These are phyloP conservation scores for Thielaviopsis musarum DNA, from an alignment of 2,329 filamentous ascomycete species.

Conservation along the genomic window DNA sequence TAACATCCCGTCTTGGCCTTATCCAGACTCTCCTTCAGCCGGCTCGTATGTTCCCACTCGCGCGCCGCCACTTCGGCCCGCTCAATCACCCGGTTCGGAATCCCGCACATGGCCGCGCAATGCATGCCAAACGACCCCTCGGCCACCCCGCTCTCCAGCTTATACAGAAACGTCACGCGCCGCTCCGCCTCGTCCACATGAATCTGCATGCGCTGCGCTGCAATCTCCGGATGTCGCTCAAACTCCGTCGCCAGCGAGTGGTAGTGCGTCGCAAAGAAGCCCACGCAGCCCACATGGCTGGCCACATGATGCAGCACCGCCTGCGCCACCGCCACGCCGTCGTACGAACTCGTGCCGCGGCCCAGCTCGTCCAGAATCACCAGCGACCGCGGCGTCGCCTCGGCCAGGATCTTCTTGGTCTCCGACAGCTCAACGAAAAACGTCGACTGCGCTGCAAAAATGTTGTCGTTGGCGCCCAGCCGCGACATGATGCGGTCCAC, in stretches of 20 bases:
- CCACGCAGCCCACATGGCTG: constrained; percentile 79
- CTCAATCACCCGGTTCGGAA: constrained; percentile 65
- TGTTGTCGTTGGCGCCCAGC: constrained; percentile 94
- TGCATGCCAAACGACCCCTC: constrained; percentile 99
- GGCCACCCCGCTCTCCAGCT: constrained; percentile 80
- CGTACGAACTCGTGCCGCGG: constrained; percentile 85
- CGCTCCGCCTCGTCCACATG: constrained; percentile 72
- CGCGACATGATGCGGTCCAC: constrained; percentile 98
- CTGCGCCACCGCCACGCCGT: constrained; percentile 91
- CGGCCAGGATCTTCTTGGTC: constrained; percentile 92
- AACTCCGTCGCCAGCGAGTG: constrained; percentile 89
- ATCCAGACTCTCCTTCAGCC: constrained; percentile 76
- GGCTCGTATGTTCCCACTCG: constrained; percentile 89
- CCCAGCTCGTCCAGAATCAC: constrained; percentile 96
- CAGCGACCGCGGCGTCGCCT: constrained; percentile 82
- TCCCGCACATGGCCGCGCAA: constrained; percentile 95
- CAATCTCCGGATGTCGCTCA: constrained; percentile 71
- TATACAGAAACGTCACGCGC: constrained; percentile 92
- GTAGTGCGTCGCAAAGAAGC: constrained; percentile 97
- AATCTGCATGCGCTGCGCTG: constrained; percentile 81
- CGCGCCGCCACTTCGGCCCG: constrained; percentile 73
- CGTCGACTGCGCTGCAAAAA: constrained; percentile 92
- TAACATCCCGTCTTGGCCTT: constrained; percentile 63
- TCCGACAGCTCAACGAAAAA: constrained; percentile 97
- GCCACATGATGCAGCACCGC: constrained; percentile 94